These are phyloP conservation scores for Phytophthora palmivora DNA, from an alignment of 352 stramenopile species.

Conservation along the genomic window DNA sequence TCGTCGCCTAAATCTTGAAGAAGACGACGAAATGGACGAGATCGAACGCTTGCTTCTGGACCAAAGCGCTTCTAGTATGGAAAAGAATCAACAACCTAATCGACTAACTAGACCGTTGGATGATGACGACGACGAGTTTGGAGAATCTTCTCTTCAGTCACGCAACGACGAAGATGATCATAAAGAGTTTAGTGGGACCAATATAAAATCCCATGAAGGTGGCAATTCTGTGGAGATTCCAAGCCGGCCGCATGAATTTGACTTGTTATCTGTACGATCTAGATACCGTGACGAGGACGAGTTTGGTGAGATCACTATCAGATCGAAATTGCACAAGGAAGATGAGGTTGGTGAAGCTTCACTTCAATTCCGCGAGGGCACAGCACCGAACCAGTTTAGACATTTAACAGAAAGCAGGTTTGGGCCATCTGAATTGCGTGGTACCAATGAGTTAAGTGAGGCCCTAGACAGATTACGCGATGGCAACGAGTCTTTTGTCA, in stretches of 20 bases:
- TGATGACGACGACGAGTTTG: constrained; percentile 22
- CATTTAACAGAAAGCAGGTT: too few relatives aligned
- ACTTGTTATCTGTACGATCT: not conserved
- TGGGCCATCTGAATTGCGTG: too few relatives aligned
- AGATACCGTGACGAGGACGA: not conserved
- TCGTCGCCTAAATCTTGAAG: constrained; percentile 24
- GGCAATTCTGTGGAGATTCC: not conserved
- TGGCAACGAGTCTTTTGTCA: too few relatives aligned
- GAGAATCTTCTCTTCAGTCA: too few relatives aligned
- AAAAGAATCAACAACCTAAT: not conserved
- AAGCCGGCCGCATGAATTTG: not conserved
- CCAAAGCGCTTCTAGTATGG: constrained; percentile 18
- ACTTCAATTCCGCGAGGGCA: too few relatives aligned
- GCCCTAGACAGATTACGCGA: too few relatives aligned
- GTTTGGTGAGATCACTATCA: constrained; percentile 1
- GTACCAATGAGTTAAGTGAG: too few relatives aligned
- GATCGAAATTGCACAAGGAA: constrained; percentile 2
- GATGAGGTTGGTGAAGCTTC: too few relatives aligned
- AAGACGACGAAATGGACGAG: constrained; percentile 45
- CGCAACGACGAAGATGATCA: too few relatives aligned
- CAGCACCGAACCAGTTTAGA: too few relatives aligned
- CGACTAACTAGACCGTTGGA: not conserved
- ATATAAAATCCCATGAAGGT: not conserved
- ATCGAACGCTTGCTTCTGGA: constrained; percentile 33
- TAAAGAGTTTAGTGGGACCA: too few relatives aligned